These are phyloP conservation scores for Alternaria arbusti DNA, from an alignment of 2,329 filamentous ascomycete species.

Conservation along the genomic window DNA sequence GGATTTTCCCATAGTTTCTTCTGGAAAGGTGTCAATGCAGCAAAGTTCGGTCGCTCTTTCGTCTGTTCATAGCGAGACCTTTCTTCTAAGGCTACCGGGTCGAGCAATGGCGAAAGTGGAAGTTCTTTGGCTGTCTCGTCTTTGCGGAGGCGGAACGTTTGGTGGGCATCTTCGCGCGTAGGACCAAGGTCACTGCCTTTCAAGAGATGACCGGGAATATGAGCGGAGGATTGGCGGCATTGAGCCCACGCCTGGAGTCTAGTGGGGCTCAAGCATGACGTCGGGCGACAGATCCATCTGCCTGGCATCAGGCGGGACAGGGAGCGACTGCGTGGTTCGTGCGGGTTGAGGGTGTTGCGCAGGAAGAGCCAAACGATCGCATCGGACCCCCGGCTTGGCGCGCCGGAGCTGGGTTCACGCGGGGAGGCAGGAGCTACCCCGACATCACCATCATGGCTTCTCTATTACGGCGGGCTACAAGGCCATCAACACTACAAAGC, in stretches of 20 bases:
- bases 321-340: background rate
- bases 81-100: conserved; percentile 49
- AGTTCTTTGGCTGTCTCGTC: conserved; percentile 44
- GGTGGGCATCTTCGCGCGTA: conserved; percentile 37
- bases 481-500: conserved; percentile 20
- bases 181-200: conserved; percentile 37
- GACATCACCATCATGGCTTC: conserved; percentile 39
- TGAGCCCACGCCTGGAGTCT: conserved; percentile 8
- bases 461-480: conserved; percentile 33
- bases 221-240: conserved; percentile 19
- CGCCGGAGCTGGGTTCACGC: conserved; percentile 13
- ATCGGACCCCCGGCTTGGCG: conserved; percentile 32
- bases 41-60: conserved; percentile 50
- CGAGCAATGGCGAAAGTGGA: conserved; percentile 58
- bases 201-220: conserved; percentile 14
- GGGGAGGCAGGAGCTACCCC: conserved; percentile 1
- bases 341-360: background rate
- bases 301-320: conserved; percentile 36
- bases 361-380: conserved; percentile 8
- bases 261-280: conserved; percentile 24
- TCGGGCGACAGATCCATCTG: conserved; percentile 25
- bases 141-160: conserved; percentile 42
- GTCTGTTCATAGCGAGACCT: conserved; percentile 48
- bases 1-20: conserved; percentile 66
- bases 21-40: conserved; percentile 59